These are phyloP conservation scores for Vitis hybrid DNA, from an alignment of 177 flowering plant species.

Conservation along the genomic window DNA sequence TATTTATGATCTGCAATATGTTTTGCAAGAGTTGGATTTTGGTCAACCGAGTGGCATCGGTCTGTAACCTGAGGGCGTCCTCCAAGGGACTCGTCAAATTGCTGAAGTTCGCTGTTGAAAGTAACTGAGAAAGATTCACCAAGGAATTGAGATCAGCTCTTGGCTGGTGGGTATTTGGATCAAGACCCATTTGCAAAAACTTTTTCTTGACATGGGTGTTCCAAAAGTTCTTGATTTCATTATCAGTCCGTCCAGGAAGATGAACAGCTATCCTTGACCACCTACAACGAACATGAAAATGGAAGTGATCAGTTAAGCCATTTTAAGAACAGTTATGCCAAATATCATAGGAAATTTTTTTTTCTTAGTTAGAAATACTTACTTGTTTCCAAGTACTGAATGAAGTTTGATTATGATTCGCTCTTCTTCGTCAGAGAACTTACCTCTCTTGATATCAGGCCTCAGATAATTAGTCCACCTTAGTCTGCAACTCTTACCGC, in stretches of 20 bases:
- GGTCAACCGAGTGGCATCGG: constrained; percentile 44
- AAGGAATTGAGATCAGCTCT: constrained; percentile 54
- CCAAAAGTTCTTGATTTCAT: constrained; percentile 80
- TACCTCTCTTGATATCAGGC: constrained; percentile 73
- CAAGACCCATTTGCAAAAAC: constrained; percentile 62
- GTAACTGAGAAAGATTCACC: constrained; percentile 40
- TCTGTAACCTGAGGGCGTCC: constrained; percentile 44
- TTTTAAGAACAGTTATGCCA: not conserved
- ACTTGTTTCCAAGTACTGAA: constrained; percentile 72
- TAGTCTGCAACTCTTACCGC: constrained; percentile 69
- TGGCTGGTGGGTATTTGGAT: constrained; percentile 68
- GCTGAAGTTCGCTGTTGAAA: constrained; percentile 27
- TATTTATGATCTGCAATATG: constrained; percentile 33
- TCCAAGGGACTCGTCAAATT: constrained; percentile 40
- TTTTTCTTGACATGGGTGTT: constrained; percentile 74
- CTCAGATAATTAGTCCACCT: constrained; percentile 71
- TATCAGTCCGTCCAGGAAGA: constrained; percentile 75
- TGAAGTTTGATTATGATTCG: constrained; percentile 59
- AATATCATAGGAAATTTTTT: not conserved
- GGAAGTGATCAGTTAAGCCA: too few species aligned
- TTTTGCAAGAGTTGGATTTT: constrained; percentile 44
- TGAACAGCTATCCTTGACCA: constrained; percentile 77
- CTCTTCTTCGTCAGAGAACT: constrained; percentile 61
- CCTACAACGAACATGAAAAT: constrained; percentile 25
- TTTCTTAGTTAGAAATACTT: constrained; percentile 5